Evolutionary conservation across 1,284 basidiomycete species (phyloP), one percentile per base, ranked within the genome.

Genomic region (Limonomyces culmigenus): DNA sequence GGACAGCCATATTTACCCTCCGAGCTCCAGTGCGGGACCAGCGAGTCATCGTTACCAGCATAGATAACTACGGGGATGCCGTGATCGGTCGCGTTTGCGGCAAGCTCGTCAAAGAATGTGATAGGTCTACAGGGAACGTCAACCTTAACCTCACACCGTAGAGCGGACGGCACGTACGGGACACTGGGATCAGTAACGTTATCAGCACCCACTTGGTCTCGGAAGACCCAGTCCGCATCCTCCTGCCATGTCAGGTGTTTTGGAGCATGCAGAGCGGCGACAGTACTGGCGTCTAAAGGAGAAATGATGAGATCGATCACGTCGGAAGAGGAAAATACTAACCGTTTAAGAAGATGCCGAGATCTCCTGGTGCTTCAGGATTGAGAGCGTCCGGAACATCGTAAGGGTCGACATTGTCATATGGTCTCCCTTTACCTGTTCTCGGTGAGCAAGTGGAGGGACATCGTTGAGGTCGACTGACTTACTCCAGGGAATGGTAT

Each of bases 191-290:
- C 45, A 66, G 66, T 67, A 13, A 63, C 63, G 43, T 70, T 67
- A 17, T 48, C 44, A 17, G 50, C 56, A 18, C 48, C 38, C 27
- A 50, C 43, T 30, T 45, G 47, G 19, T 42, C 45, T 33, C 59
- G 65, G 45, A 74, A 78, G 6, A 67, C 60, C 44, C 64, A 73
- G 8, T 47, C 38, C 42, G 69, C 63, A 17, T 41, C 48, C 38
- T 58, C 42, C 1, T 41, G 43, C 78, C 78, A 83, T 36, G 67
- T 51, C 45, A 67, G 65, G 50, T 65, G 72, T 3, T 63, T 70
- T 3, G 78, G 77, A 1, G 76, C 78, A 50, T 83, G 78, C 15
- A 83, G 52, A 0, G 77, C 79, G 20, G 63, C 53, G 20, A 65
- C 57, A 5, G 63, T 67, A 15, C 51, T 58, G 19, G 60, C 55